These are phyloP conservation scores for Heterobasidion irregulare DNA, from an alignment of 1,284 basidiomycete species.

Conservation along the genomic window DNA sequence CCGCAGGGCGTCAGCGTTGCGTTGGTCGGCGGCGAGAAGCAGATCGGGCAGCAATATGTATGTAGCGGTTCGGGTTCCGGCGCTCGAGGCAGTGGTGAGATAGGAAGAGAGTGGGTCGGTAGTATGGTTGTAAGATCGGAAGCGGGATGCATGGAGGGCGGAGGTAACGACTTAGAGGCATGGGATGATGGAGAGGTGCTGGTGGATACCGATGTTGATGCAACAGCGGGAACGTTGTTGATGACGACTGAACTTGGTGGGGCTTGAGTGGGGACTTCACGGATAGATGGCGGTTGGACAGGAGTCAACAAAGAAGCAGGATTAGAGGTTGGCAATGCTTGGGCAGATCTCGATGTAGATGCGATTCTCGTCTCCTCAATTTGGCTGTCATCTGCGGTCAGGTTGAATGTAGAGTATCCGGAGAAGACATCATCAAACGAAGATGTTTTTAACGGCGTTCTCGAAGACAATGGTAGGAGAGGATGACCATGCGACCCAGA, in stretches of 20 bases:
- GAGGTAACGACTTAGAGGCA: not conserved
- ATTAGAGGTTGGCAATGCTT: too few relatives aligned
- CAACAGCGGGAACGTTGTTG: not conserved
- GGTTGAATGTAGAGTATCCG: too few relatives aligned
- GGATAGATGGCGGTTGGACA: too few relatives aligned
- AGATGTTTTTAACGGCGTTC: too few relatives aligned
- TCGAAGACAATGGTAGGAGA: too few relatives aligned
- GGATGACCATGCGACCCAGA: too few relatives aligned
- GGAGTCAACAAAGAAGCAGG: too few relatives aligned
- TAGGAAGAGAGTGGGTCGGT: not conserved
- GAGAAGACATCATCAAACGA: too few relatives aligned
- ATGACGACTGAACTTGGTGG: too few relatives aligned
- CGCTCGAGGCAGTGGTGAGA: not conserved
- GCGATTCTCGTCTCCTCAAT: too few relatives aligned
- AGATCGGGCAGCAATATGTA: conserved; percentile 67
- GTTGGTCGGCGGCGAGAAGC: conserved; percentile 65
- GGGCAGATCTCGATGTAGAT: too few relatives aligned
- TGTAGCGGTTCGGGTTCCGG: conserved; percentile 39
- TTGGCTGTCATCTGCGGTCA: too few relatives aligned
- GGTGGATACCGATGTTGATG: not conserved
- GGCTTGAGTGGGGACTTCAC: not conserved
- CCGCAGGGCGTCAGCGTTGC: conserved; percentile 74
- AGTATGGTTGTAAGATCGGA: not conserved
- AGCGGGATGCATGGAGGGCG: not conserved
- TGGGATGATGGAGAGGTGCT: not conserved